Evolutionary conservation across 2,329 filamentous ascomycete genomes (phyloP).

Genomic region (Plectosphaerella plurivora): DNA sequence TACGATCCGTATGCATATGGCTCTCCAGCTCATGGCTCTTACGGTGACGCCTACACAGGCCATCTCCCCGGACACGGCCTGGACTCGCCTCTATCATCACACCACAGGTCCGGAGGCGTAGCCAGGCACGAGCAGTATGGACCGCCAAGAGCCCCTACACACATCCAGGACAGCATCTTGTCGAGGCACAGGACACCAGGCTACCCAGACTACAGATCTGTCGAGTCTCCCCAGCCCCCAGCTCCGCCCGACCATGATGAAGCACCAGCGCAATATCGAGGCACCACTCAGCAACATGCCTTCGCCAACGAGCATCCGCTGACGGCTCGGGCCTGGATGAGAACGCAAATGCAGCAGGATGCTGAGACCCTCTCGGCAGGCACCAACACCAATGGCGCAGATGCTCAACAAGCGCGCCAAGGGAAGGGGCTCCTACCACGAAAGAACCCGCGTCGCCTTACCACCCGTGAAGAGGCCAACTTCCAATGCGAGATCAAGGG

Average conservation of each 20-base stretch:
- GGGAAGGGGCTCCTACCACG: conserved; percentile 20
- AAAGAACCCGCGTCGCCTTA: conserved; percentile 45
- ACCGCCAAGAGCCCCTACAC: conserved; percentile 4
- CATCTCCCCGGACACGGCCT: neutral
- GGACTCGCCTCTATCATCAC: neutral
- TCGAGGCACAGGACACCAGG: conserved; percentile 36
- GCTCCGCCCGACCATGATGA: neutral
- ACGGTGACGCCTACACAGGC: conserved; percentile 41
- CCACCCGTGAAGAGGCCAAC: conserved; percentile 65
- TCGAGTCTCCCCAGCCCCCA: neutral
- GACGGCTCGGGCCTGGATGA: no score
- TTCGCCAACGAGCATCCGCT: no score
- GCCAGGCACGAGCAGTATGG: neutral
- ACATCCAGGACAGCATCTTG: conserved; percentile 14
- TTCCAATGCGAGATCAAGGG: conserved; percentile 63
- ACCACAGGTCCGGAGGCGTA: neutral
- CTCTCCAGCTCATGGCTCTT: conserved; percentile 32
- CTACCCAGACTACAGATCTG: conserved; percentile 27
- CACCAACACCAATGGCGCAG: no score
- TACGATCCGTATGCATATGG: conserved; percentile 50
- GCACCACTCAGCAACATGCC: no score
- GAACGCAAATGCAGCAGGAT: no score
- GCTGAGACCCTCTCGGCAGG: neutral
- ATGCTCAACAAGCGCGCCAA: conserved; percentile 15
- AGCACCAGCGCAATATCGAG: no score